Evolutionary conservation across 768 basidiomycete genomes (phyloP), one percentile per base, ranked within the genome.

Genomic region (Lentinula raphanica): DNA sequence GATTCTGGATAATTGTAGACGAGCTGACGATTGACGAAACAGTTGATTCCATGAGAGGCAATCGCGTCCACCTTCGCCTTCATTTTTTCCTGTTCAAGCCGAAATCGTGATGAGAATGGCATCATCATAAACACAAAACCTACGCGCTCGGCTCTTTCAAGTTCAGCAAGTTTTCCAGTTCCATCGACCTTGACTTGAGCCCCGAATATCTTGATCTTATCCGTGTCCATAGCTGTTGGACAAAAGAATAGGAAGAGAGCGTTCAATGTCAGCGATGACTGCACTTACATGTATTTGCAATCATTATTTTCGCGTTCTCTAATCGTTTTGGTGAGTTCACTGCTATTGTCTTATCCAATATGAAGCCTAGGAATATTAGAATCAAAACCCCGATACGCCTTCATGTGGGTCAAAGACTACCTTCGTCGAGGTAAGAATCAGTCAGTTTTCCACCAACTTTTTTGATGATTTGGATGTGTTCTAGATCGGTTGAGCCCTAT

Each of bases 1-100:
- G 89, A 92, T 71, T 99, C 97, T 42, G 97, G 97, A 70, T 98
- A 98, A 80, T 99, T 98, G 85, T 98, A 99, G 74, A 99, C 92
- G 45, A 99, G 81, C 69, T 99, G 97, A 51, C 97, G 85, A 76
- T 99, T 99, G 62, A 98, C 94, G 71, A 99, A 98, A 72, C 87
- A 88, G 67, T 93, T 98, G 77, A 98, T 32, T 54, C 96, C 96
- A 64, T 97, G 94, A 0, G 89, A 72, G 5, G 94, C 93, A 66
- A 99, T 98, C 13, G 88, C 85, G 46, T 94, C 92, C 5, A 99
- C 95, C 76, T 98, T 99, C 59, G 85, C 87, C 75, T 96, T 97
- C 97, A 99, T 99, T 82, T 99, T 98, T 77, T 98, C 97, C 92
- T 94, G 67, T n/a, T 51, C 31, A 44, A 9, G 31, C n/a, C n/a